These are phyloP conservation scores for Malus hybrid DNA, from an alignment of 331 rosid genomes.

Conservation along the genomic window DNA sequence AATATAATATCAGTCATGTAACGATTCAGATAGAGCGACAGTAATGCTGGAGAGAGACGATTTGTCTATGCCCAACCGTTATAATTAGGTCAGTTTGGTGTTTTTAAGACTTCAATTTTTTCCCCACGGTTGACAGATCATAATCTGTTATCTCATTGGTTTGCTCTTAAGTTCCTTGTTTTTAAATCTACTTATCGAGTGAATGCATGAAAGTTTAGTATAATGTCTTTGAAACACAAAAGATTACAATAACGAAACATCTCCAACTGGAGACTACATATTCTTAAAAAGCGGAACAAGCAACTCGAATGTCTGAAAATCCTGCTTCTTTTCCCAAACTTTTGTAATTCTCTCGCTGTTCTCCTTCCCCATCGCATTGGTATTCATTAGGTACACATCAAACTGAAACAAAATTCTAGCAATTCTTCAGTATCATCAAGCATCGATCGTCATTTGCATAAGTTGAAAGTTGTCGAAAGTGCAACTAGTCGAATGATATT, in stretches of 20 bases:
- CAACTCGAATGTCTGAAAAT: constrained; percentile 5
- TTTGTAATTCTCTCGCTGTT: constrained; percentile 7
- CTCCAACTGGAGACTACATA: background rate
- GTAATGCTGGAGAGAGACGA: constrained; percentile 11
- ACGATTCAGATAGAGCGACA: constrained; percentile 60
- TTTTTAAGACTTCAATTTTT: background rate
- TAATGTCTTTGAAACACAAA: background rate
- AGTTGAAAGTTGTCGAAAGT: background rate
- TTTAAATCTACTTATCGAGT: background rate
- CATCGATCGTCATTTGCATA: background rate
- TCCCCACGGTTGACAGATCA: background rate
- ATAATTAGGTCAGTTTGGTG: background rate
- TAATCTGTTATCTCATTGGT: background rate
- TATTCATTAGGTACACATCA: constrained; percentile 15
- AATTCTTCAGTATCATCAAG: constrained; percentile 9
- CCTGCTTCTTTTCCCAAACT: constrained; percentile 18
- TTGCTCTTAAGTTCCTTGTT: background rate
- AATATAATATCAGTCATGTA: constrained; percentile 50
- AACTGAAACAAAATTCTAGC: constrained; percentile 19
- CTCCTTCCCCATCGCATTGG: background rate
- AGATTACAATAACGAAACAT: background rate
- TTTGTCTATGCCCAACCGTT: background rate
- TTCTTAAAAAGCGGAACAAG: constrained; percentile 4
- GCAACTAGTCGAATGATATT: background rate
- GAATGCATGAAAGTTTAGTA: background rate